phyloP scores from a whole-genome alignment of 2,329 filamentous ascomycete species.

The Didymella pomorum region DNA sequence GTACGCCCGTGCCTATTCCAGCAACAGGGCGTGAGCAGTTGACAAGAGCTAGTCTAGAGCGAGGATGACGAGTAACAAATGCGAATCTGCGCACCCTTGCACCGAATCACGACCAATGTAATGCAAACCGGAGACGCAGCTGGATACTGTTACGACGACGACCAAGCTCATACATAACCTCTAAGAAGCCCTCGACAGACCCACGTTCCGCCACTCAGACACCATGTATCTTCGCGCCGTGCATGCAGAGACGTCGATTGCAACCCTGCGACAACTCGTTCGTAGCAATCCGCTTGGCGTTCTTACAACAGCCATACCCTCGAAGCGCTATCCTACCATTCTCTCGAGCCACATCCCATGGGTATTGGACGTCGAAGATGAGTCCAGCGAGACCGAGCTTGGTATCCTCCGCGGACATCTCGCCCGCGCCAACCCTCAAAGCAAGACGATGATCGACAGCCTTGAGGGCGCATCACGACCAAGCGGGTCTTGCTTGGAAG shows the following conservation, averaged over 20 bases:
- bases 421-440: slow-evolving; percentile 69
- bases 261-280: slow-evolving; percentile 64
- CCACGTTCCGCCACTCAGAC: not conserved
- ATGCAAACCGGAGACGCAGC: not conserved
- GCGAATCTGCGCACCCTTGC: not conserved
- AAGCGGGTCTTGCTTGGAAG: slow-evolving; percentile 23
- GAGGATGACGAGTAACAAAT: not conserved
- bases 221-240: slow-evolving; percentile 63
- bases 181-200: not conserved
- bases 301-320: slow-evolving; percentile 66
- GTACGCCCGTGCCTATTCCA: not conserved
- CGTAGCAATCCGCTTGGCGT: slow-evolving; percentile 66
- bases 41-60: slow-evolving; percentile 3
- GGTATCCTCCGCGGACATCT: slow-evolving; percentile 67
- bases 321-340: slow-evolving; percentile 28
- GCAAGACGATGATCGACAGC: slow-evolving; percentile 65
- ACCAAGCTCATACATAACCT: not conserved
- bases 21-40: slow-evolving; percentile 4
- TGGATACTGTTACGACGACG: not conserved
- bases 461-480: slow-evolving; percentile 49
- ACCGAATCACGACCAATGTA: not conserved
- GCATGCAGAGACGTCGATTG: slow-evolving; percentile 59
- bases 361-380: slow-evolving; percentile 48
- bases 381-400: slow-evolving; percentile 53
- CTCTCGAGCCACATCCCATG: slow-evolving; percentile 39